Conservation (phyloP, 2,329 filamentous ascomycete genomes). For the Calonectria hawksworthii region DNA sequence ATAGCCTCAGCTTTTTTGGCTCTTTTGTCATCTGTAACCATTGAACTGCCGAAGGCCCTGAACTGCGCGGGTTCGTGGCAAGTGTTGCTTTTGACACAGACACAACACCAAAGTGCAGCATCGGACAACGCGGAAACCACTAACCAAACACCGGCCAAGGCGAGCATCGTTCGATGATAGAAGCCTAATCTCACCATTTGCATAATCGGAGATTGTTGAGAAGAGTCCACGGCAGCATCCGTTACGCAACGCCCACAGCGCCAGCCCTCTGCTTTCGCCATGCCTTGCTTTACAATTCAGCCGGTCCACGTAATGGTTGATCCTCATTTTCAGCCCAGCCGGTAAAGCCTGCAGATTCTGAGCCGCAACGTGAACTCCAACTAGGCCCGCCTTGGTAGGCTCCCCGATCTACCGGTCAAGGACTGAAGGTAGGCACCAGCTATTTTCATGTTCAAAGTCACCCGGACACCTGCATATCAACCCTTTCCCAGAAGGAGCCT, state of each 20-base stretch:
- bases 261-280: not conserved
- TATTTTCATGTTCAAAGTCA: not conserved
- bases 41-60: not conserved
- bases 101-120: not conserved
- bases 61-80: not conserved
- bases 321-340: not conserved
- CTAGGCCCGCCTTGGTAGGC: not conserved
- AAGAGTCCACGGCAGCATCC: not conserved
- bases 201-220: conserved; percentile 7
- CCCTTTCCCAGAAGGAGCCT: not conserved
- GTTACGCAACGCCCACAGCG: not conserved
- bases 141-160: not conserved
- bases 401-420: not conserved
- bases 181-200: conserved; percentile 1
- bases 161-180: not conserved
- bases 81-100: not conserved
- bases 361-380: not conserved
- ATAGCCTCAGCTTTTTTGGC: not conserved
- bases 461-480: not conserved
- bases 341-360: not conserved
- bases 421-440: not conserved
- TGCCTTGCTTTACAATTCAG: not conserved
- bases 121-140: not conserved
- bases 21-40: not conserved
- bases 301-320: not conserved